Evolutionary conservation across 805 yeast genomes (phyloP), one percentile per base, ranked within the genome.

Genomic region (Lipomyces sp.): DNA sequence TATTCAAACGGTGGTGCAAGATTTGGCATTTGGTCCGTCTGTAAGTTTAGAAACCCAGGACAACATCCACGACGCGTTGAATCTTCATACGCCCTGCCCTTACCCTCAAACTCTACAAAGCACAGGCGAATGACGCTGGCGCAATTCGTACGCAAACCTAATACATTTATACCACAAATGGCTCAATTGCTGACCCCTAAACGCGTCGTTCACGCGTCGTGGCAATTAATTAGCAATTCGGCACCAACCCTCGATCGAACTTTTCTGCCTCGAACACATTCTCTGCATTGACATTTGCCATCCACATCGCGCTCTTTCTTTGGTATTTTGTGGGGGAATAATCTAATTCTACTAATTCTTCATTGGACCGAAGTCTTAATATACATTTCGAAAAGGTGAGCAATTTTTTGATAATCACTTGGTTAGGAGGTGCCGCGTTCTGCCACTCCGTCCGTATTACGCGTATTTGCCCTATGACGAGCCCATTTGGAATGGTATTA

Each of bases 401-500:
- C 15, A 5, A 24, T 8, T 42, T 11, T 42, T 42, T n/a, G 10
- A n/a, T 5, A 24, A 42, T 42, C 7, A 24, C 24, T 42, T n/a
- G 39, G 4, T 37, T 11, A 4, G 39, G 15, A 42, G 24, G 24
- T 15, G 24, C n/a, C 48, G 24, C 18, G 8, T 42, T 42, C 18
- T 24, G 48, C 8, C 48, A n/a, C 48, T 37, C 8, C 5, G 8
- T n/a, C 4, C 48, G 6, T n/a, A 5, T n/a, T 51, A 24, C 54
- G 54, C 4, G 30, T 51, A 24, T 18, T 51, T 51, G 62, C 60
- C 66, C 33, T 24, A 60, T 64, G 67, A 64, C 67, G 67, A 64
- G 56, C 56, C 33, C 15, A 32, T 50, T 48, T 58, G 33, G 67
- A 60, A 35, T 29, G 39, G 24, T 13, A 18, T 30, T 42, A 13